Evolutionary conservation across 83 land plant species (phyloP).

Genomic region (Isoetes engelmannii): DNA sequence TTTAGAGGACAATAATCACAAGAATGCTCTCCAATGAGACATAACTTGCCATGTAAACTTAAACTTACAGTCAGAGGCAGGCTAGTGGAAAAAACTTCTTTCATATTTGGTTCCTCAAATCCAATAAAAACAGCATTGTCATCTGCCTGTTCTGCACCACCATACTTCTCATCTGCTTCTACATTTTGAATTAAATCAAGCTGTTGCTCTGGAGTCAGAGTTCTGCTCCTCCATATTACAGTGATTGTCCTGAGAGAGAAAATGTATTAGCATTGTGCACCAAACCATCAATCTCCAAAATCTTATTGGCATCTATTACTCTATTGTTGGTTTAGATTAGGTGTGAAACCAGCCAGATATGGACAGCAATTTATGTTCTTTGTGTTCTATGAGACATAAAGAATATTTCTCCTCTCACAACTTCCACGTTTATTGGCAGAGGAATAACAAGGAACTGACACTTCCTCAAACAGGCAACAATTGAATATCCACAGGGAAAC

Average conservation of each 20-base stretch:
- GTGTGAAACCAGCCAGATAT: too few relatives aligned
- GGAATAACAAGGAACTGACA: too few relatives aligned
- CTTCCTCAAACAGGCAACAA: too few relatives aligned
- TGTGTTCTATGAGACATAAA: too few relatives aligned
- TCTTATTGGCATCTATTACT: too few relatives aligned
- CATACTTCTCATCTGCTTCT: slow-evolving; percentile 38
- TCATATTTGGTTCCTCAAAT: slow-evolving; percentile 62
- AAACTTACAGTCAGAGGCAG: slow-evolving; percentile 57
- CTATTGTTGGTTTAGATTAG: too few relatives aligned
- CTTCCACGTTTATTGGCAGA: too few relatives aligned
- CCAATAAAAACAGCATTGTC: slow-evolving; percentile 59
- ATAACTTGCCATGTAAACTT: not conserved
- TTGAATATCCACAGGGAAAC: too few relatives aligned
- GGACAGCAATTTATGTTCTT: too few relatives aligned
- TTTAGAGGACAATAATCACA: slow-evolving; percentile 4
- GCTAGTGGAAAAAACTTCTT: slow-evolving; percentile 48
- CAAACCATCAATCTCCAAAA: not conserved
- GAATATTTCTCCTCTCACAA: too few relatives aligned
- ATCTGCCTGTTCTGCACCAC: slow-evolving; percentile 41
- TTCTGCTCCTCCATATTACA: slow-evolving; percentile 83
- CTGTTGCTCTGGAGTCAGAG: slow-evolving; percentile 79
- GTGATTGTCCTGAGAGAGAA: slow-evolving; percentile 63
- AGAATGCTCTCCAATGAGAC: not conserved
- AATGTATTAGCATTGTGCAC: not conserved
- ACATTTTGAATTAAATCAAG: slow-evolving; percentile 70